Percentiles rank a stretch among this genome's conserved stretches.
Conservation (phyloP, 257 asterid genomes). For the Jaltomata sinuosa region DNA sequence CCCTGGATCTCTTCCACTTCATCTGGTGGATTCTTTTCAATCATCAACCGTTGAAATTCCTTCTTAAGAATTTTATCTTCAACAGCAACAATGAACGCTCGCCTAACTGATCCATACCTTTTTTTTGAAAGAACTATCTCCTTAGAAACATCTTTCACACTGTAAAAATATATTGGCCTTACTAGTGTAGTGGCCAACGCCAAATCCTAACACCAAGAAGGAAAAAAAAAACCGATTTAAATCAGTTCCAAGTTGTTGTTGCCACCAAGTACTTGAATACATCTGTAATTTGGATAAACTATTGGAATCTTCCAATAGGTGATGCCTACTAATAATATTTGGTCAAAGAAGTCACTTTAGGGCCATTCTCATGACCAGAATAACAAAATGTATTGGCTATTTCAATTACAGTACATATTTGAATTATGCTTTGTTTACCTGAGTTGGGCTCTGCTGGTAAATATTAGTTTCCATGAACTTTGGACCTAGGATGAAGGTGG, state of each 20-base stretch:
- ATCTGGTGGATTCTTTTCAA: constrained; percentile 20
- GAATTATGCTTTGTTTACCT: neutral
- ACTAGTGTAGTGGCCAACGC: constrained; percentile 15
- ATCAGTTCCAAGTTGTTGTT: neutral
- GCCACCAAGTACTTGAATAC: neutral
- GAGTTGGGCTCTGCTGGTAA: too few species aligned
- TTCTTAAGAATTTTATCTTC: constrained; percentile 8
- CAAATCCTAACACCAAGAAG: constrained; percentile 11
- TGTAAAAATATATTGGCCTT: constrained; percentile 6
- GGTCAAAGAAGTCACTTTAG: neutral
- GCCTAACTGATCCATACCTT: constrained; percentile 13
- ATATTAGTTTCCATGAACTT: too few species aligned
- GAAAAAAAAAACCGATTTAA: neutral
- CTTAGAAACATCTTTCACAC: neutral
- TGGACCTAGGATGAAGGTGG: too few species aligned
- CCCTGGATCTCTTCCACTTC: constrained; percentile 20
- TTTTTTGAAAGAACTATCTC: neutral
- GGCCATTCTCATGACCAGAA: neutral
- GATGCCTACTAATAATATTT: neutral
- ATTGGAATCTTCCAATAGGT: neutral
- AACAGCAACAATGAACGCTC: constrained; percentile 10
- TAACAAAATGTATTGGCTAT: neutral
- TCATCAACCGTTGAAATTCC: constrained; percentile 20
- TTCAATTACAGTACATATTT: too few species aligned
- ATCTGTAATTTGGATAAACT: neutral